Percentiles rank a stretch among this genome's conserved stretches.
phyloP scores from a whole-genome alignment of 1,284 basidiomycete species.

The Cystobasidium sp. region DNA sequence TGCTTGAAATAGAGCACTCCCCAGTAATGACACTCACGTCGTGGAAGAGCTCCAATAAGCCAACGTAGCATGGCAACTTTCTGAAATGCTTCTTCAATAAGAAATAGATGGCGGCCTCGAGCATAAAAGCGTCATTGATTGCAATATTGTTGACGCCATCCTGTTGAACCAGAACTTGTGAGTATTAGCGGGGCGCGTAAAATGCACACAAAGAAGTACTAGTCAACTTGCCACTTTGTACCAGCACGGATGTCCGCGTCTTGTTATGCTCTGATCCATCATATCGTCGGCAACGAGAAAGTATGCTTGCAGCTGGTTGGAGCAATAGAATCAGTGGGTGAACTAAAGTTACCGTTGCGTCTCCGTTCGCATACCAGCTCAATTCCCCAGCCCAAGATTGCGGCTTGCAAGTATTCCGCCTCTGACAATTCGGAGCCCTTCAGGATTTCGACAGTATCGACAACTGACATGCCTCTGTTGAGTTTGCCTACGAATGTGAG shows the following conservation, averaged over 20 bases:
- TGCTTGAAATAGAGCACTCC: background rate
- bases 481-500: conserved; percentile 69
- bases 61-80: conserved; percentile 77
- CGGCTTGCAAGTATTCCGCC: conserved; percentile 86
- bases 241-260: conserved; percentile 98
- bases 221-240: conserved; percentile 67
- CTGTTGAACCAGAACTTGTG: conserved; percentile 48
- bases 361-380: conserved; percentile 73
- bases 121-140: conserved; percentile 97
- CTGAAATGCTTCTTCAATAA: conserved; percentile 89
- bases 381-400: conserved; percentile 93
- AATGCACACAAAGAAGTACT: background rate
- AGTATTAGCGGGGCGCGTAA: background rate
- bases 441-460: conserved; percentile 90
- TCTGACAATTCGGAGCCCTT: conserved; percentile 70
- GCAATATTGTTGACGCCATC: conserved; percentile 80
- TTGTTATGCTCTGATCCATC: conserved; percentile 92
- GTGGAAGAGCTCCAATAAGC: conserved; percentile 87
- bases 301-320: conserved; percentile 84
- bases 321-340: background rate
- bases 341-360: background rate
- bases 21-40: conserved; percentile 63
- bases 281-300: conserved; percentile 98
- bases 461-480: conserved; percentile 92
- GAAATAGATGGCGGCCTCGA: conserved; percentile 91